These are phyloP conservation scores for Picea sitchensis DNA, from an alignment of 75 land plant species.

Conservation along the genomic window DNA sequence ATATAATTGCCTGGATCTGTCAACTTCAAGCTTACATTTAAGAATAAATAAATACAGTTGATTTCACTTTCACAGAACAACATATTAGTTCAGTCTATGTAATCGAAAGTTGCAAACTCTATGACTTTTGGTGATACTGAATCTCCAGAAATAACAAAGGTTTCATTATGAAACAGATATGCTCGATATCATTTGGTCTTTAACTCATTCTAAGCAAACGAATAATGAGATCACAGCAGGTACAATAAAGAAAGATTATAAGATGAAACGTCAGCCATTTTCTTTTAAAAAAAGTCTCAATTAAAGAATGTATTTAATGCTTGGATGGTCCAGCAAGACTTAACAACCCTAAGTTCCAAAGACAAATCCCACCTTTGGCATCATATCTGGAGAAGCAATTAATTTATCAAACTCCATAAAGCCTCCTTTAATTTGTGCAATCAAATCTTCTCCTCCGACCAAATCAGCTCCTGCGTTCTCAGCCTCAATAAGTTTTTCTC, in stretches of 20 bases:
- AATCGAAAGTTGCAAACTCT: neutral
- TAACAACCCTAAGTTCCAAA: neutral
- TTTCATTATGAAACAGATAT: too few species aligned
- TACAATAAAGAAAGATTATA: neutral
- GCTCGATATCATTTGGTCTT: too few species aligned
- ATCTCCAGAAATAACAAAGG: too few species aligned
- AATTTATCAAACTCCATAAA: constrained; percentile 97
- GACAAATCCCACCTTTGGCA: constrained; percentile 76
- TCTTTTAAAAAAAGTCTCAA: neutral
- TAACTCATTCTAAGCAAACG: too few species aligned
- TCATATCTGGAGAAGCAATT: constrained; percentile 99
- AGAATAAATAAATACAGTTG: neutral
- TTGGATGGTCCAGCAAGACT: neutral
- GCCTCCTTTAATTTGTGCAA: constrained; percentile 82
- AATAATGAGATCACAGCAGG: neutral
- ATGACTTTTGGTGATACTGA: neutral
- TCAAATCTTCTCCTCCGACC: constrained; percentile 94
- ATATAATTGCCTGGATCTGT: neutral
- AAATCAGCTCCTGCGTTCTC: constrained; percentile 93
- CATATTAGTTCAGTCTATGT: neutral
- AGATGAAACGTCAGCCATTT: neutral
- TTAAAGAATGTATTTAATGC: neutral
- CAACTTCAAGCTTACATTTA: neutral
- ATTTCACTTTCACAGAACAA: neutral
- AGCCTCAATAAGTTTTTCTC: constrained; percentile 91